These are phyloP conservation scores for Skeletonema grethae DNA, from an alignment of 108 stramenopile species.

Conservation along the genomic window DNA sequence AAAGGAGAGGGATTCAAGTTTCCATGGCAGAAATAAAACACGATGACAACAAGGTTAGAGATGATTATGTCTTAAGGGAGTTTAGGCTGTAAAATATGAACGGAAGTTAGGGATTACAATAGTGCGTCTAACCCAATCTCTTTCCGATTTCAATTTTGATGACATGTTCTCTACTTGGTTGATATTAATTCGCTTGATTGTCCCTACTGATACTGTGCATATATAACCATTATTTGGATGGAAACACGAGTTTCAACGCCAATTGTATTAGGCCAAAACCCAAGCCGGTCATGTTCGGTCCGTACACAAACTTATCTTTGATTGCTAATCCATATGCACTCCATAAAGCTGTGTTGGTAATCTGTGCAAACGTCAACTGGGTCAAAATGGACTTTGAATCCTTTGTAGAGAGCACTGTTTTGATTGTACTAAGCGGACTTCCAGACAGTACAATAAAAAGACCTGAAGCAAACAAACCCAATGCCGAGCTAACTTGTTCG, in stretches of 20 bases:
- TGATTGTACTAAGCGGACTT: slow-evolving; percentile 52
- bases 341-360: slow-evolving; percentile 59
- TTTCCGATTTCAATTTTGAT: too few relatives aligned
- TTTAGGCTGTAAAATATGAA: neutral
- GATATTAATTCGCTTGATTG: too few relatives aligned
- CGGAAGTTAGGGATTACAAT: neutral
- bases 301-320: slow-evolving; percentile 57
- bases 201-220: neutral
- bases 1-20: slow-evolving; percentile 47
- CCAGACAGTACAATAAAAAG: slow-evolving; percentile 52
- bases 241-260: slow-evolving; percentile 35
- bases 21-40: slow-evolving; percentile 39
- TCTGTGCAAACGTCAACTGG: slow-evolving; percentile 51
- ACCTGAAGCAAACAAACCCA: slow-evolving; percentile 52
- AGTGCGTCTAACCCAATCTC: too few relatives aligned
- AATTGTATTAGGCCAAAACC: slow-evolving; percentile 41
- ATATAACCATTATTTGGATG: slow-evolving; percentile 18
- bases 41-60: neutral
- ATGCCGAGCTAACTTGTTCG: slow-evolving; percentile 24
- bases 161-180: neutral
- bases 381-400: slow-evolving; percentile 50
- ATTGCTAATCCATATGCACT: slow-evolving; percentile 56
- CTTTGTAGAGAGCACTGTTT: slow-evolving; percentile 39
- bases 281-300: slow-evolving; percentile 45
- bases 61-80: neutral